These are phyloP conservation scores for Amanita fuliginea DNA, from an alignment of 768 basidiomycete species.

Conservation along the genomic window DNA sequence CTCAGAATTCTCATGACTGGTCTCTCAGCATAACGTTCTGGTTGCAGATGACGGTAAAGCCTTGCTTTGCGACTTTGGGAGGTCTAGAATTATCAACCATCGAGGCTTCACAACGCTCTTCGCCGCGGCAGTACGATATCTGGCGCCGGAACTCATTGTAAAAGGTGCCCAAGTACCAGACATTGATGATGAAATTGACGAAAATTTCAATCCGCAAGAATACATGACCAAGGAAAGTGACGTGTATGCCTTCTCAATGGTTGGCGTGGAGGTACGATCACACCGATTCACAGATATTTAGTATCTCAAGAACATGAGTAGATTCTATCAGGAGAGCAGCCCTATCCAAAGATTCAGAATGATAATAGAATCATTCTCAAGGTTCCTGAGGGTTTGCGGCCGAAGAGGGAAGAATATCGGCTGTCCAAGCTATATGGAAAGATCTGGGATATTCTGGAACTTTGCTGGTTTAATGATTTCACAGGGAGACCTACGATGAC, in stretches of 20 bases:
- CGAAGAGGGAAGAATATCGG: background rate
- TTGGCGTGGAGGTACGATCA: conserved; percentile 21
- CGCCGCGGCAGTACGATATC: conserved; percentile 38
- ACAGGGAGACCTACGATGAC: background rate
- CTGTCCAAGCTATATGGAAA: background rate
- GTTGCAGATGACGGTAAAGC: conserved; percentile 39
- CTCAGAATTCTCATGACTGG: background rate
- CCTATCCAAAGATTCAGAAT: background rate
- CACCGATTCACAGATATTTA: too few species aligned
- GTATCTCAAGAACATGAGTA: background rate
- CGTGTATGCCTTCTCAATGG: conserved; percentile 49
- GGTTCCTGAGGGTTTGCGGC: background rate
- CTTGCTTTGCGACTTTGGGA: conserved; percentile 52
- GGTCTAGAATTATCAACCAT: conserved; percentile 42
- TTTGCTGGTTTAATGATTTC: background rate
- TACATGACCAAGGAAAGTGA: conserved; percentile 28
- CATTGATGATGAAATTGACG: conserved; percentile 12
- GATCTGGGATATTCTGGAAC: background rate
- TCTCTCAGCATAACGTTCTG: conserved; percentile 43
- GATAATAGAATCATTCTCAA: background rate
- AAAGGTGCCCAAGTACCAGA: conserved; percentile 26
- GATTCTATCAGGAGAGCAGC: background rate
- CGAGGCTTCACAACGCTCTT: conserved; percentile 28
- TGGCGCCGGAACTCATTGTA: conserved; percentile 48
- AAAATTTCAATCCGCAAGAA: conserved; percentile 30